These are phyloP conservation scores for Alternaria incomplexa DNA, from an alignment of 2,329 filamentous ascomycete species.

Conservation along the genomic window DNA sequence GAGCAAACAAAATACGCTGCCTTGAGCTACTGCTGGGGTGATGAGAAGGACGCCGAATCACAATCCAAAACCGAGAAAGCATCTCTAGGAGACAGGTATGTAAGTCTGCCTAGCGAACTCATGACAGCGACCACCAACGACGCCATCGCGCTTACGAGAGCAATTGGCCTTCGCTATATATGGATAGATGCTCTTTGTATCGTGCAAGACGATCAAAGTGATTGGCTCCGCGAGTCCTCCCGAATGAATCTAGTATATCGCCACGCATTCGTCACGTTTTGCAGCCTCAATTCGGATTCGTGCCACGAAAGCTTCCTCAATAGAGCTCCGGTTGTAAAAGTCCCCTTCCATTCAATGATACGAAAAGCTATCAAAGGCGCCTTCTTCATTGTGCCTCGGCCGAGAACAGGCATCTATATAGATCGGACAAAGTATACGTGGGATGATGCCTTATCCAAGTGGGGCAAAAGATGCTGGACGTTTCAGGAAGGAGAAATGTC, in stretches of 20 bases:
- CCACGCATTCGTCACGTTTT: background rate
- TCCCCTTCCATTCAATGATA: background rate
- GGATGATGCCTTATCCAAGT: too few relatives aligned
- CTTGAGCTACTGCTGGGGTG: background rate
- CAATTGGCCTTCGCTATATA: background rate
- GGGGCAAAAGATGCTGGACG: background rate
- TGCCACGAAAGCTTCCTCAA: background rate
- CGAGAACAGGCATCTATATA: too few relatives aligned
- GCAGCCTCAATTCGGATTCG: background rate
- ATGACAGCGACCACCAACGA: background rate
- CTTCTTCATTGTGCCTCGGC: too few relatives aligned
- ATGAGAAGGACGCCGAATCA: fast-evolving
- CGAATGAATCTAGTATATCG: background rate
- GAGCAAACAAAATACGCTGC: background rate
- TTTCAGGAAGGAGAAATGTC: background rate
- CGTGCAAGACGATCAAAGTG: background rate
- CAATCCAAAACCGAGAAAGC: background rate
- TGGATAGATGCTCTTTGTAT: background rate
- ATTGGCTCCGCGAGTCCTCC: background rate
- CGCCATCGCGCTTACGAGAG: background rate
- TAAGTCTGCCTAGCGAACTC: fast-evolving
- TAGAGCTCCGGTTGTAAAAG: too few relatives aligned
- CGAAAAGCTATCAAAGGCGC: fast-evolving
- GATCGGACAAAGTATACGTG: too few relatives aligned
- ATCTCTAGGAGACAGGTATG: fast-evolving